These are phyloP conservation scores for Fusarium dimerum DNA, from an alignment of 2,329 filamentous ascomycete species.

Conservation along the genomic window DNA sequence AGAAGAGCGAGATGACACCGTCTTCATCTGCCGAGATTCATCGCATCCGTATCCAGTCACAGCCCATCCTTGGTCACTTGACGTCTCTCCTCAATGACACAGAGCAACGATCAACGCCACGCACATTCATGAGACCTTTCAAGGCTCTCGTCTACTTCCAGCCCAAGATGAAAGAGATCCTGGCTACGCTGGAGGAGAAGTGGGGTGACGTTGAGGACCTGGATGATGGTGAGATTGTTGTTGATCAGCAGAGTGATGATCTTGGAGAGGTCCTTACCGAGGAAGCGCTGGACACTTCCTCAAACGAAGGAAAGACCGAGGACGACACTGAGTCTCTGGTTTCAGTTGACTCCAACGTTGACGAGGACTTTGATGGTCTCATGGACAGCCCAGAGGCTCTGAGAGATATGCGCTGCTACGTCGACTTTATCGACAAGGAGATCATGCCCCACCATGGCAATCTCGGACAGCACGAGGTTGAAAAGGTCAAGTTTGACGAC, in stretches of 20 bases:
- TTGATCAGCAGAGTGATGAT: slow-evolving; percentile 26
- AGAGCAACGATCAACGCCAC: slow-evolving; percentile 36
- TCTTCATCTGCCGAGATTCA: slow-evolving; percentile 32
- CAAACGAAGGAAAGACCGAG: slow-evolving; percentile 21
- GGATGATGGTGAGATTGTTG: slow-evolving; percentile 18
- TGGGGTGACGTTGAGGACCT: slow-evolving; percentile 41
- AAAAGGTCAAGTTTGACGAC: slow-evolving; percentile 42
- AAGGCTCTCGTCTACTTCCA: slow-evolving; percentile 43
- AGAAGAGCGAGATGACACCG: slow-evolving; percentile 22
- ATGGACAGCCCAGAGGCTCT: slow-evolving; percentile 43
- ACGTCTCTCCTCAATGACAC: slow-evolving; percentile 39
- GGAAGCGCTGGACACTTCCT: slow-evolving; percentile 10
- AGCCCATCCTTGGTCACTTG: slow-evolving; percentile 41
- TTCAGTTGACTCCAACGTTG: slow-evolving; percentile 40
- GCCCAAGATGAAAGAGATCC: slow-evolving; percentile 41
- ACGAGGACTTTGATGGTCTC: slow-evolving; percentile 36
- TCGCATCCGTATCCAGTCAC: slow-evolving; percentile 44
- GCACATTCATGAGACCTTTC: slow-evolving; percentile 45
- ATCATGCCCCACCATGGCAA: slow-evolving; percentile 38
- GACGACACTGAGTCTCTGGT: slow-evolving; percentile 35
- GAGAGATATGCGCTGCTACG: slow-evolving; percentile 44
- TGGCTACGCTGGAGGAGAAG: slow-evolving; percentile 42
- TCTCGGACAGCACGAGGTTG: slow-evolving; percentile 28
- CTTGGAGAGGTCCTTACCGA: slow-evolving; percentile 27
- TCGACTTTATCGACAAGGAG: slow-evolving; percentile 45